Conservation (phyloP, 192 early-diverging fungal species). For the Entrophospora sp. region DNA sequence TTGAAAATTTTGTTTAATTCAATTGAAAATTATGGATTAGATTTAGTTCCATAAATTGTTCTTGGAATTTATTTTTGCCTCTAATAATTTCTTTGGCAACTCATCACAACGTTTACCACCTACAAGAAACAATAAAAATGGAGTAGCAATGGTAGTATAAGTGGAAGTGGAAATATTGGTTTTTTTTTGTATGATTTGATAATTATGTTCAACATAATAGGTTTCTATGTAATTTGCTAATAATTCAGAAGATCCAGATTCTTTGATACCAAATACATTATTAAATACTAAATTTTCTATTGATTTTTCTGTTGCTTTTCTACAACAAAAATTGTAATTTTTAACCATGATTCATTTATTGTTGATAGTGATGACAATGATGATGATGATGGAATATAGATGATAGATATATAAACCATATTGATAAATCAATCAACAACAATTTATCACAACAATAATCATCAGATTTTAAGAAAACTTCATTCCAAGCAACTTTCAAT, state of each 20-base stretch:
- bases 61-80: slow-evolving; percentile 19
- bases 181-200: neutral
- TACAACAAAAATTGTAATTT: slow-evolving; percentile 33
- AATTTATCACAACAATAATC: too few relatives aligned
- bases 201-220: neutral
- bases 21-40: slow-evolving; percentile 9
- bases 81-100: slow-evolving; percentile 24
- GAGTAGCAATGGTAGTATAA: neutral
- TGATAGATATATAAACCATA: neutral
- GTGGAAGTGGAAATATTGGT: neutral
- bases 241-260: slow-evolving; percentile 31
- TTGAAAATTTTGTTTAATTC: slow-evolving; percentile 13
- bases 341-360: slow-evolving; percentile 22
- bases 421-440: neutral
- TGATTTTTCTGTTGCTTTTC: slow-evolving; percentile 30
- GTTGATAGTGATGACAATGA: neutral
- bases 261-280: slow-evolving; percentile 3
- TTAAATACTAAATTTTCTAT: slow-evolving; percentile 11
- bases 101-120: slow-evolving; percentile 44
- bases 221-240: slow-evolving; percentile 28
- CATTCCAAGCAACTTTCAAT: slow-evolving; percentile 18
- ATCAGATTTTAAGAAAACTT: neutral
- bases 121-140: slow-evolving; percentile 35
- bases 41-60: slow-evolving; percentile 35
- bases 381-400: neutral